A percentile compares a stretch with the other conserved stretches of the same genome.
Evolutionary conservation across 805 yeast genomes (phyloP).

Genomic region (Torulaspora microellipsoides): DNA sequence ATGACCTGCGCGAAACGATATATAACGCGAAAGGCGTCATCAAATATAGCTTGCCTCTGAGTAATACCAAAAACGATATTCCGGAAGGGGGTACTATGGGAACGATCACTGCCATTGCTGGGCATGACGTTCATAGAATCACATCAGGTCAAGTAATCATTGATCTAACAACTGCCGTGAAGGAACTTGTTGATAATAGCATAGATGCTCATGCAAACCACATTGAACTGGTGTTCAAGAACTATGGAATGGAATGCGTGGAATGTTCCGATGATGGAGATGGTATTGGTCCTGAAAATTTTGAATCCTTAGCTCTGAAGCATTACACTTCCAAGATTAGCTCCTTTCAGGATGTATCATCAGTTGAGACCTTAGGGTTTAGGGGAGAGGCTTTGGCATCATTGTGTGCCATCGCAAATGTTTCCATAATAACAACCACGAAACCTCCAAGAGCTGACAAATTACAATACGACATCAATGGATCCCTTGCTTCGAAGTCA

Average conservation of each 20-base stretch:
- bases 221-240: slow-evolving; percentile 61
- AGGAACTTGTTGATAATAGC: slow-evolving; percentile 83
- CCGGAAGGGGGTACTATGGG: slow-evolving; percentile 5
- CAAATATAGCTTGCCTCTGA: no score
- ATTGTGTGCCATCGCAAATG: slow-evolving; percentile 50
- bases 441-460: slow-evolving; percentile 54
- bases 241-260: slow-evolving; percentile 68
- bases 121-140: slow-evolving; percentile 60
- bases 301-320: slow-evolving; percentile 49
- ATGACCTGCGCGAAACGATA: no score
- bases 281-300: slow-evolving; percentile 56
- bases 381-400: slow-evolving; percentile 81
- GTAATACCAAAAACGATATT: no score
- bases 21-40: no score
- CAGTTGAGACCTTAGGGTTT: slow-evolving; percentile 60
- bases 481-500: slow-evolving; percentile 41
- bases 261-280: slow-evolving; percentile 66
- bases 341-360: slow-evolving; percentile 49
- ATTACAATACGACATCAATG: slow-evolving; percentile 52
- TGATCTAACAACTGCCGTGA: slow-evolving; percentile 70
- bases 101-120: slow-evolving; percentile 38
- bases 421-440: slow-evolving; percentile 50
- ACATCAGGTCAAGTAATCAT: slow-evolving; percentile 93
- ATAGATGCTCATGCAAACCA: slow-evolving; percentile 71
- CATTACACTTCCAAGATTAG: slow-evolving; percentile 65